phyloP scores from a whole-genome alignment of 1,284 basidiomycete genomes.

The Phaffia rhodozyma region DNA sequence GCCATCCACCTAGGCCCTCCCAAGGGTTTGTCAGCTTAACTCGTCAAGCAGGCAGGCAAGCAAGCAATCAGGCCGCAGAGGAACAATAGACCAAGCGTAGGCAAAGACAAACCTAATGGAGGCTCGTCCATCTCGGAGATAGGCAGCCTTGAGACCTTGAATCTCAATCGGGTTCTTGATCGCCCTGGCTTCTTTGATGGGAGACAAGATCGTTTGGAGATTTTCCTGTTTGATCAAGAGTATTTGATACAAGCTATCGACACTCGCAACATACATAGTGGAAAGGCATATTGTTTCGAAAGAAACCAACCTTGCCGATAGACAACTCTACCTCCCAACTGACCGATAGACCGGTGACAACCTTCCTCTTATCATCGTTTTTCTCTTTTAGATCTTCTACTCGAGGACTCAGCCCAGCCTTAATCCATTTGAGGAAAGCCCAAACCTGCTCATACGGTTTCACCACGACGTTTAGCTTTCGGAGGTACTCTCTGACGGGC shows the following conservation, averaged over 20 bases:
- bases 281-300: not conserved
- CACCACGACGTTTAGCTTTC: constrained; percentile 47
- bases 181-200: constrained; percentile 64
- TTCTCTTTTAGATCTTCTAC: constrained; percentile 15
- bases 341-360: constrained; percentile 26
- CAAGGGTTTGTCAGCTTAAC: constrained; percentile 33
- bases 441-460: constrained; percentile 68
- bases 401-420: not conserved
- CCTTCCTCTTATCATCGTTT: constrained; percentile 21
- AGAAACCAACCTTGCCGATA: constrained; percentile 8
- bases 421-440: constrained; percentile 45
- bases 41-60: constrained; percentile 13
- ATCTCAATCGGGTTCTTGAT: constrained; percentile 81
- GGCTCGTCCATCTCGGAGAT: constrained; percentile 82
- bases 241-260: not conserved
- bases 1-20: constrained; percentile 50
- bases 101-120: constrained; percentile 45
- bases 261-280: constrained; percentile 24
- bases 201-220: constrained; percentile 30
- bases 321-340: constrained; percentile 29
- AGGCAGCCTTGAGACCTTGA: constrained; percentile 68
- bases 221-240: constrained; percentile 21
- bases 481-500: constrained; percentile 49
- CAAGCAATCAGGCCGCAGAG: too few species aligned
- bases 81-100: not conserved